These are phyloP conservation scores for Vanderwaltozyma verrucispora DNA, from an alignment of 805 yeast genomes.

Conservation along the genomic window DNA sequence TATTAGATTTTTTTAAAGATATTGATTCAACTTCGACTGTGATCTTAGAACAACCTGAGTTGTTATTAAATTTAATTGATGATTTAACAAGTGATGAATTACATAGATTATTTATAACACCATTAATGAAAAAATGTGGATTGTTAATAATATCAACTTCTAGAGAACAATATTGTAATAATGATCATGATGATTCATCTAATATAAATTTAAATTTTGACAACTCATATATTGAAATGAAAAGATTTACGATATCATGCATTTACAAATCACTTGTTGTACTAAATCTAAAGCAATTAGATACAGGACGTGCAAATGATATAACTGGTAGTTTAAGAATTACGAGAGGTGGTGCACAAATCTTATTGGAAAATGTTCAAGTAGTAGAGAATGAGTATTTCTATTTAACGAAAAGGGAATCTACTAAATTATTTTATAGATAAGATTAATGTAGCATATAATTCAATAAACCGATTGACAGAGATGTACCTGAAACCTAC, in stretches of 20 bases:
- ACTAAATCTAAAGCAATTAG: conserved; percentile 52
- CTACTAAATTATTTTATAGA: conserved; percentile 33
- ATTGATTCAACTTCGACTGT: conserved; percentile 27
- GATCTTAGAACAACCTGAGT: conserved; percentile 26
- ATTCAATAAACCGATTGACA: no score
- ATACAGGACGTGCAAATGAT: conserved; percentile 76
- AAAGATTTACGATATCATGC: conserved; percentile 14
- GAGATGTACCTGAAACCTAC: no score
- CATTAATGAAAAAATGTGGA: conserved; percentile 17
- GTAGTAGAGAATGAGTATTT: conserved; percentile 55
- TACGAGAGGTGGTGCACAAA: conserved; percentile 42
- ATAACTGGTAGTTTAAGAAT: conserved; percentile 64
- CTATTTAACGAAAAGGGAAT: conserved; percentile 47
- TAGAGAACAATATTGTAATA: conserved; percentile 11
- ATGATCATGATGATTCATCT: conserved; percentile 3
- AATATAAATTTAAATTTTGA: conserved; percentile 4
- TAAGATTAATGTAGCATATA: no score
- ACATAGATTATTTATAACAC: conserved; percentile 18
- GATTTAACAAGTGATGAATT: conserved; percentile 21
- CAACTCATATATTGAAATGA: conserved; percentile 18
- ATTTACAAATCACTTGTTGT: conserved; percentile 19
- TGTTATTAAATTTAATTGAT: conserved; percentile 19
- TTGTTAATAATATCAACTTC: conserved; percentile 18
- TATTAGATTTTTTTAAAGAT: conserved; percentile 50
- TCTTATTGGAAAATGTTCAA: conserved; percentile 7